Evolutionary conservation across 2,329 filamentous ascomycete genomes (phyloP).

Genomic region (Fusarium heterosporum): DNA sequence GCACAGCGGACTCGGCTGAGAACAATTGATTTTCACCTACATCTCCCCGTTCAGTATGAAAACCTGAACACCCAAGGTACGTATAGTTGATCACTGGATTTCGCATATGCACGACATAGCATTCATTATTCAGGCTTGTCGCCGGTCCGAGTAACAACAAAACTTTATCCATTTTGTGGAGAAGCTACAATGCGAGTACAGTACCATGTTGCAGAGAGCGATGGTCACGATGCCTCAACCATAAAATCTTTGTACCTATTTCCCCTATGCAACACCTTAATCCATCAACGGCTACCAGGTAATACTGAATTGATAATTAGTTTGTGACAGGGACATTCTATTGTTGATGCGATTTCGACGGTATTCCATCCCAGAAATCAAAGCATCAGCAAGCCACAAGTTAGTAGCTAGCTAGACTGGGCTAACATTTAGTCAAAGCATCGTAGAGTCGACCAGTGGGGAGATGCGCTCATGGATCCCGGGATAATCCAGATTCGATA

Average conservation of each 20-base stretch:
- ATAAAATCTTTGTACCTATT: slow-evolving; percentile 6
- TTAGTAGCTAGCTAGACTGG: slow-evolving; percentile 16
- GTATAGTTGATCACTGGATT: slow-evolving; percentile 17
- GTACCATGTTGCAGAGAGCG: not conserved
- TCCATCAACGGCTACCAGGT: slow-evolving; percentile 8
- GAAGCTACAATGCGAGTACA: not conserved
- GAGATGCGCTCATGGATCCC: slow-evolving; percentile 33
- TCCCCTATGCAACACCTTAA: slow-evolving; percentile 2
- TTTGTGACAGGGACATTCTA: slow-evolving; percentile 3
- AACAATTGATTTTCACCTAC: slow-evolving; percentile 11
- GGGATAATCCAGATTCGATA: slow-evolving; percentile 27
- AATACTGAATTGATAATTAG: slow-evolving; percentile 7
- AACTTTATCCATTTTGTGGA: slow-evolving; percentile 36
- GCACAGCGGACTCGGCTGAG: slow-evolving; percentile 28
- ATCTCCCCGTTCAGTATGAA: slow-evolving; percentile 7
- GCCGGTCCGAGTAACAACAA: slow-evolving; percentile 16
- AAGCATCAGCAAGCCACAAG: slow-evolving; percentile 39
- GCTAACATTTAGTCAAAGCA: slow-evolving; percentile 26
- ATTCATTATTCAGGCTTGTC: slow-evolving; percentile 32
- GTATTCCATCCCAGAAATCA: slow-evolving; percentile 30
- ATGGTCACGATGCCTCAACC: slow-evolving; percentile 22
- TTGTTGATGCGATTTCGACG: slow-evolving; percentile 22
- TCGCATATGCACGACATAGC: slow-evolving; percentile 39
- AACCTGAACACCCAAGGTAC: slow-evolving; percentile 4
- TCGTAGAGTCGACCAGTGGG: slow-evolving; percentile 37